A percentile compares a stretch with the other conserved stretches of the same genome.
Evolutionary conservation across 495 filamentous ascomycete species (phyloP).

Genomic region (Penicillium pancosmium): DNA sequence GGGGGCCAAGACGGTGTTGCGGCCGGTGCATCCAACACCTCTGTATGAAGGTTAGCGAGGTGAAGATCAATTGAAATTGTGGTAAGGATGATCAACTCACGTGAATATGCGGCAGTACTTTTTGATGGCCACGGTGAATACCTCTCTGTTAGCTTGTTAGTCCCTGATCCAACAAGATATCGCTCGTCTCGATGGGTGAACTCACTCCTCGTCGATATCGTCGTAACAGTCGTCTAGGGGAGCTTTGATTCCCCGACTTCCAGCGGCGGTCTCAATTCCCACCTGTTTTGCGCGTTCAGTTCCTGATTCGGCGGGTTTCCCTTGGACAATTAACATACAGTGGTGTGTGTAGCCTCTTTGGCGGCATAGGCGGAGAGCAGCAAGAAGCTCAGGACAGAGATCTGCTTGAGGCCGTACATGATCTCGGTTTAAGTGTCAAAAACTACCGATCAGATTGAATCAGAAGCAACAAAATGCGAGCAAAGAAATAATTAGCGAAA

Average conservation of each 20-base stretch:
- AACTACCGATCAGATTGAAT: neutral
- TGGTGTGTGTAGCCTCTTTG: conserved; percentile 20
- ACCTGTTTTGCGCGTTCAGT: conserved; percentile 16
- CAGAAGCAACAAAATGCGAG: neutral
- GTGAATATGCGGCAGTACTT: conserved; percentile 33
- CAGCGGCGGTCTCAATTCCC: conserved; percentile 26
- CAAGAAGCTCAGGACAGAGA: conserved; percentile 28
- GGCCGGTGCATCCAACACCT: conserved; percentile 31
- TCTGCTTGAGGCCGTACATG: conserved; percentile 31
- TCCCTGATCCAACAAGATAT: neutral
- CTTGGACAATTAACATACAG: conserved; percentile 2
- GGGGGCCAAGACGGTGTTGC: conserved; percentile 29
- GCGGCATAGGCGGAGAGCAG: conserved; percentile 24
- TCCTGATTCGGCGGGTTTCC: neutral
- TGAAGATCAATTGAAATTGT: neutral
- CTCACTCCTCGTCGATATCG: conserved; percentile 31
- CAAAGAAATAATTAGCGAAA: neutral
- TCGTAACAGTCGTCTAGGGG: conserved; percentile 28
- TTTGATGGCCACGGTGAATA: conserved; percentile 25
- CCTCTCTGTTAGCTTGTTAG: conserved; percentile 18
- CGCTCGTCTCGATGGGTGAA: neutral
- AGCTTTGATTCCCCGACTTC: conserved; percentile 25
- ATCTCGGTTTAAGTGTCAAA: conserved; percentile 5
- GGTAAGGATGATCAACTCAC: conserved; percentile 15
- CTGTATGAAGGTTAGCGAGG: conserved; percentile 10